Evolutionary conservation across 768 basidiomycete species (phyloP), one percentile per base, ranked within the genome.

Genomic region (Pleurotus tuoliensis): DNA sequence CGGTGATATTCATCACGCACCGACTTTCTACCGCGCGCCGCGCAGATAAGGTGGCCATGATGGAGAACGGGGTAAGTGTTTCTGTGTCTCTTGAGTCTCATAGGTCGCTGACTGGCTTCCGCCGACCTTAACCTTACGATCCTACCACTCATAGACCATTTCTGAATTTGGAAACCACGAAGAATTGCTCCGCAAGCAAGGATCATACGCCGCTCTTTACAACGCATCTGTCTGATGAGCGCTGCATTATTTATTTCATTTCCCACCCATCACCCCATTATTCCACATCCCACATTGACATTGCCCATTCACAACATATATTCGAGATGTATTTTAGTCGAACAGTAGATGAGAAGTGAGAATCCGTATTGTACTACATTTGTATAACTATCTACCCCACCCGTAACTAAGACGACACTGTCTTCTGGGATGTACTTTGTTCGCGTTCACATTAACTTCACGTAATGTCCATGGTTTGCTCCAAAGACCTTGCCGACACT

Each of bases 1-100:
- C 87, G 3, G 83, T 90, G 60, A 80, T 93, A 37, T 92, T 88
- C 71, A 89, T 92, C 64, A 92, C 91, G 5, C 91, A 93, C 71
- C 82, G 88, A 58, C 79, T 93, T 57, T 84, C 87, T 22, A 88
- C 87, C 45, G 90, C 90, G 16, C 85, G 89, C 3, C 82, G 88
- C 43, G 91, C 91, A 59, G 89, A 93, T 73, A 91, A 90, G 71
- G 82, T 92, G 61, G 90, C 88, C 43, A 88, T 91, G 84, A 90
- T 92, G 87, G 86, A 91, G 63, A 79, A 80, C 63, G 90, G 90
- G 69, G 80, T 82, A 69, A 62, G 72, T 66, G 9, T 24, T 56
- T 4, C 22, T 39, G 27, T 47, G 59, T 47, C 47, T 46, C 47
- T 56, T 15, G 51, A 3, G 30, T 34, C 30, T 58, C 52, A 41